These are phyloP conservation scores for Tricholomella constricta DNA, from an alignment of 768 basidiomycete species.

Conservation along the genomic window DNA sequence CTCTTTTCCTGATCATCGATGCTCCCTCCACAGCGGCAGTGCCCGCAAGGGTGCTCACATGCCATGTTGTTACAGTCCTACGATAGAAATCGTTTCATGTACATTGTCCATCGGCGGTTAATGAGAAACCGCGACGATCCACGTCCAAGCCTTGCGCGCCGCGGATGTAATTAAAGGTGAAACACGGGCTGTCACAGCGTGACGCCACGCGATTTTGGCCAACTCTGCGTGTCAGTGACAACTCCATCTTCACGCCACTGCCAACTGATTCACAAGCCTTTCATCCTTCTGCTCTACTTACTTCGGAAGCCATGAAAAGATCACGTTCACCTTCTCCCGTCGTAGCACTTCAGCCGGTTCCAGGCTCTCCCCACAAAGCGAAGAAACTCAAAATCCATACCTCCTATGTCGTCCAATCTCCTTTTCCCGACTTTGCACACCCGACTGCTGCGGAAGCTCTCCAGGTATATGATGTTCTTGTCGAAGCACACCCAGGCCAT, in stretches of 20 bases:
- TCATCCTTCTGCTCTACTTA: background rate
- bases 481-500: slow-evolving; percentile 35
- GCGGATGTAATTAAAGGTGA: background rate
- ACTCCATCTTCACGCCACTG: background rate
- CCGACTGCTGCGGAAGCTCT: slow-evolving; percentile 47
- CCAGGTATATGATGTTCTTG: slow-evolving; percentile 43
- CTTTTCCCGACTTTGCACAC: slow-evolving; percentile 45
- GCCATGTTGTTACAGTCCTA: background rate
- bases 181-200: slow-evolving; percentile 21
- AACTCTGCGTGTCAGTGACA: background rate
- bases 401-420: slow-evolving; percentile 42
- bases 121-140: background rate
- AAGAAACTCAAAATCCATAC: slow-evolving; percentile 56
- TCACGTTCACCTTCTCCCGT: slow-evolving; percentile 8
- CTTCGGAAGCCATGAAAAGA: slow-evolving; percentile 4
- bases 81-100: background rate
- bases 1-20: background rate
- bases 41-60: background rate
- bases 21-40: background rate
- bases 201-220: slow-evolving; percentile 14
- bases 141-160: background rate
- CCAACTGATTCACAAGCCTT: background rate
- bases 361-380: slow-evolving; percentile 22
- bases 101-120: background rate
- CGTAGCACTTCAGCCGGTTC: background rate